Conservation (phyloP, 345 rosid species). For the Gossypium longicalyx region DNA sequence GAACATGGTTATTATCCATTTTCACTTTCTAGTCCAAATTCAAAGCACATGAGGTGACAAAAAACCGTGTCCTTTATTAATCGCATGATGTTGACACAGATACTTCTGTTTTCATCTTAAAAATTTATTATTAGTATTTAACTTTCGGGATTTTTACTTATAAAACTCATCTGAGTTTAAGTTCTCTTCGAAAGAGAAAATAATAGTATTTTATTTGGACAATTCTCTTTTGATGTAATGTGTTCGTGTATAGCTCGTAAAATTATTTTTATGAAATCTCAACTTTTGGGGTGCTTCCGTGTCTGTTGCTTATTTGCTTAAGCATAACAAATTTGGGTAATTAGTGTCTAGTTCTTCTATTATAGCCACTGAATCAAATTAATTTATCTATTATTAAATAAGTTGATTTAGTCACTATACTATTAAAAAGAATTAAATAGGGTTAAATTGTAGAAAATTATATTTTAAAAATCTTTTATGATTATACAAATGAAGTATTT, state of each 20-base stretch:
- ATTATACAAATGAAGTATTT: too few relatives aligned
- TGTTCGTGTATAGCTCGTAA: too few relatives aligned
- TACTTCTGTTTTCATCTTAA: not conserved
- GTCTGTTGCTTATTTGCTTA: not conserved
- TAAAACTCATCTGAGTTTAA: not conserved
- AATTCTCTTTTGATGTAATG: too few relatives aligned
- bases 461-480: too few relatives aligned
- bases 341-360: too few relatives aligned
- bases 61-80: constrained; percentile 13
- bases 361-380: too few relatives aligned
- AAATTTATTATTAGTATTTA: not conserved
- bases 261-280: not conserved
- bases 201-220: rapidly evolving
- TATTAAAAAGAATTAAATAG: too few relatives aligned
- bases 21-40: constrained; percentile 25
- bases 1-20: not conserved
- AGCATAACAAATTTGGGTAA: not conserved
- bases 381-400: too few relatives aligned
- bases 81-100: constrained; percentile 26
- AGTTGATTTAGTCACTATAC: rapidly evolving
- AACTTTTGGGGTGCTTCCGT: constrained; percentile 29
- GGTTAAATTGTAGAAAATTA: rapidly evolving
- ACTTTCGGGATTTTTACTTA: constrained; percentile 1
- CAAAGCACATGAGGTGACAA: constrained; percentile 28
- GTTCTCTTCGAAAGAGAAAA: constrained; percentile 6